These are phyloP conservation scores for Solioccasus polychromus DNA, from an alignment of 768 basidiomycete species.

Conservation along the genomic window DNA sequence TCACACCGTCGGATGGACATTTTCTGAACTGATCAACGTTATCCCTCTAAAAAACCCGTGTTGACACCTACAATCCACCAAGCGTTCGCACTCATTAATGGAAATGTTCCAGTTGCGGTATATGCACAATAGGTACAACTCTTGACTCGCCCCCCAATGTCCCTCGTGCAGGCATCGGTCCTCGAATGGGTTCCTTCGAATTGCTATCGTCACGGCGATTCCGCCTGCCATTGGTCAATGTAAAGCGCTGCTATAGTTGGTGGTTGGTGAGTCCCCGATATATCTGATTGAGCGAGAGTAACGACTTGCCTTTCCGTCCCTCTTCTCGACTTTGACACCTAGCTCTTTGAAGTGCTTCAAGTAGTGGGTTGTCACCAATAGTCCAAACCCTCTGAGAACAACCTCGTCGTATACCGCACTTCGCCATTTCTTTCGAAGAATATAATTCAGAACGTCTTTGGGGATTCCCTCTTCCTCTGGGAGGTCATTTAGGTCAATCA, in stretches of 20 bases:
- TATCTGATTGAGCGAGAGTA: too few species aligned
- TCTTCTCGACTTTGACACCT: constrained; percentile 16
- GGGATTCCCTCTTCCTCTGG: constrained; percentile 34
- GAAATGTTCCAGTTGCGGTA: constrained; percentile 3
- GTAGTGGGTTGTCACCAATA: constrained; percentile 29
- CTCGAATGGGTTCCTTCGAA: constrained; percentile 12
- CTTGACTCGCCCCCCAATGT: constrained; percentile 24
- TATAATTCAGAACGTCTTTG: constrained; percentile 13
- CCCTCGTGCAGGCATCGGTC: constrained; percentile 24
- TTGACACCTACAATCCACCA: background rate
- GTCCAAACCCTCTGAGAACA: constrained; percentile 22
- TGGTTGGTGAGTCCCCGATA: background rate
- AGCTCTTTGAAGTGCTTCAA: constrained; percentile 17
- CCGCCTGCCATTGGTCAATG: constrained; percentile 4
- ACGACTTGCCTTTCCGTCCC: constrained; percentile 18
- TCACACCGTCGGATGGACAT: constrained; percentile 28
- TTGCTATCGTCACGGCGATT: background rate
- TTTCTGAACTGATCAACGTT: constrained; percentile 7
- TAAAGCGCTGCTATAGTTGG: constrained; percentile 12
- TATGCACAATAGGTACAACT: constrained; percentile 24
- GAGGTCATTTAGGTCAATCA: constrained; percentile 46
- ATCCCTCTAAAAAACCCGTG: too few species aligned
- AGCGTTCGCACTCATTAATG: background rate
- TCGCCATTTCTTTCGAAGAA: constrained; percentile 36
- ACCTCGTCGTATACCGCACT: constrained; percentile 31